phyloP scores from a whole-genome alignment of 768 basidiomycete species.

The Termitomyces sp. region DNA sequence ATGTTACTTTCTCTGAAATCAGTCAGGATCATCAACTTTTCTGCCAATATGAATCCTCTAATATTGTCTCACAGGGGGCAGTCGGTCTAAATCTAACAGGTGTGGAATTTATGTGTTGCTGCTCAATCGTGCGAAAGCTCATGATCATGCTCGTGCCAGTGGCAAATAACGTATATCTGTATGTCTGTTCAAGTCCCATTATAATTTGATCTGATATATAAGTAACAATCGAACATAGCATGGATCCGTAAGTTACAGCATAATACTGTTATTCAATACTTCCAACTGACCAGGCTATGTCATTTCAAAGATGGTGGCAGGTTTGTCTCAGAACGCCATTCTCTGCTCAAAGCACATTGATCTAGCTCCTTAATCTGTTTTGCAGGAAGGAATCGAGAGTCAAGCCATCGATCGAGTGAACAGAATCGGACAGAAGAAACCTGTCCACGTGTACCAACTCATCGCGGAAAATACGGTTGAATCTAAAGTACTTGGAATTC shows the following conservation, averaged over 20 bases:
- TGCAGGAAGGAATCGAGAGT: constrained; percentile 74
- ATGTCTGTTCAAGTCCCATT: neutral
- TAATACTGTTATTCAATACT: neutral
- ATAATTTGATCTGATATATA: neutral
- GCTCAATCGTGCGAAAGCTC: neutral
- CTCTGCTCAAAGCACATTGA: neutral
- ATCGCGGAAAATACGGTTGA: constrained; percentile 90
- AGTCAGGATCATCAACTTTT: constrained; percentile 19
- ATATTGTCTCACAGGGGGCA: constrained; percentile 45
- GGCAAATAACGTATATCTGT: constrained; percentile 84
- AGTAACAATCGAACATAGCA: constrained; percentile 31
- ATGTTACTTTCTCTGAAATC: constrained; percentile 87
- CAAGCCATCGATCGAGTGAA: constrained; percentile 82
- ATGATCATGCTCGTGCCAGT: constrained; percentile 26
- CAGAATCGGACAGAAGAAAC: constrained; percentile 79
- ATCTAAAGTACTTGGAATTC: constrained; percentile 82
- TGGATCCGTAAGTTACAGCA: constrained; percentile 69
- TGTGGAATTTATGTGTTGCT: constrained; percentile 11
- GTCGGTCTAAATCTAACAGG: constrained; percentile 80
- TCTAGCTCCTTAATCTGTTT: constrained; percentile 2
- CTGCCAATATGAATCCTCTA: neutral
- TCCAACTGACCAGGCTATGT: neutral
- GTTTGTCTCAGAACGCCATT: constrained; percentile 18
- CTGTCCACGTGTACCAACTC: constrained; percentile 83
- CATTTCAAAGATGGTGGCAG: constrained; percentile 69